Conservation (phyloP, 2,329 filamentous ascomycete species). For the Aspergillus udagawae region DNA sequence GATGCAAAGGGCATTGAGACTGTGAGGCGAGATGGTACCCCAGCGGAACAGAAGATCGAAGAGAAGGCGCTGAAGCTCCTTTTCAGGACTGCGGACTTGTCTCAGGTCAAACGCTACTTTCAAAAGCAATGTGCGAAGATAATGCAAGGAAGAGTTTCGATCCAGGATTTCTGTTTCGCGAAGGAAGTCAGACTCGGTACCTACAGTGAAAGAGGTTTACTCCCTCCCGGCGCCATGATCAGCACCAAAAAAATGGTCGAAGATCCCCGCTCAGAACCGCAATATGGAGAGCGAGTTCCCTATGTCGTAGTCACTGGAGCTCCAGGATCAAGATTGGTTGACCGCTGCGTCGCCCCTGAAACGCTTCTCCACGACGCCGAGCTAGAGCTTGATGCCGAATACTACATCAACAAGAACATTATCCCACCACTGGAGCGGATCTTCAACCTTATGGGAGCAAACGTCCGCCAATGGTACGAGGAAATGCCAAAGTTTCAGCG, state of each 20-base stretch:
- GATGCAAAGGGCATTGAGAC: conserved; percentile 99
- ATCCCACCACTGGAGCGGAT: conserved; percentile 94
- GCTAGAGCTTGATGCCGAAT: conserved; percentile 82
- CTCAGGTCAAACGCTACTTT: conserved; percentile 84
- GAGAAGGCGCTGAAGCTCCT: conserved; percentile 85
- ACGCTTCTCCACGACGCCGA: conserved; percentile 72
- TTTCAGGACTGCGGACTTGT: conserved; percentile 86
- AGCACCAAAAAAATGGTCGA: conserved; percentile 80
- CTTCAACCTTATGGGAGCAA: conserved; percentile 92
- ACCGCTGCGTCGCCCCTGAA: conserved; percentile 87
- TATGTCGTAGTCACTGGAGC: conserved; percentile 90
- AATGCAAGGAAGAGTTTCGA: conserved; percentile 78
- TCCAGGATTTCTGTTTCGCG: conserved; percentile 96
- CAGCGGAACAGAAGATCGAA: conserved; percentile 93
- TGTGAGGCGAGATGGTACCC: conserved; percentile 88
- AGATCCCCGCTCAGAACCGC: conserved; percentile 81
- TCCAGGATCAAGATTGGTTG: conserved; percentile 77
- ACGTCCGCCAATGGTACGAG: conserved; percentile 86
- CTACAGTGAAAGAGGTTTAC: conserved; percentile 74
- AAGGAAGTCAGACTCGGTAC: conserved; percentile 86
- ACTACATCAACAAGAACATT: conserved; percentile 94
- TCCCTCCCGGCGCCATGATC: conserved; percentile 84
- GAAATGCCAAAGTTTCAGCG: conserved; percentile 92
- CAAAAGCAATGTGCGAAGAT: conserved; percentile 88
- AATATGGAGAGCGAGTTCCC: conserved; percentile 91